Conservation (phyloP, 2,329 filamentous ascomycete species). For the Claviceps arundinis region DNA sequence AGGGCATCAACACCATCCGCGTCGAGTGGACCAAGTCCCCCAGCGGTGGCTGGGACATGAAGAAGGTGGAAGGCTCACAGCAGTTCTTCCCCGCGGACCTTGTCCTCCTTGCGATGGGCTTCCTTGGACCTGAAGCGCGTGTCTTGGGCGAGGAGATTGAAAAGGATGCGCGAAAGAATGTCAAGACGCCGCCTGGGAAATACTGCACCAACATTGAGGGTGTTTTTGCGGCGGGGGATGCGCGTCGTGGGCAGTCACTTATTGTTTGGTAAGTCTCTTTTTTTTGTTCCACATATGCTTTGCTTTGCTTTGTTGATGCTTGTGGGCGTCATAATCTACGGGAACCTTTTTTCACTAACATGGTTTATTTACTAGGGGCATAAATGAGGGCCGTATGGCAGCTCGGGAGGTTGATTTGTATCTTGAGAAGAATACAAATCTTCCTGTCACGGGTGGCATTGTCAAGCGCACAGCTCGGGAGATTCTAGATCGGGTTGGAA, state of each 20-base stretch:
- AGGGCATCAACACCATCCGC: conserved; percentile 89
- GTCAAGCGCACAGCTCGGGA: conserved; percentile 71
- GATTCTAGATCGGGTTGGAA: conserved; percentile 32
- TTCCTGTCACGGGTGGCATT: conserved; percentile 88
- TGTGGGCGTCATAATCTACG: not conserved
- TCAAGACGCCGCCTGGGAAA: conserved; percentile 81
- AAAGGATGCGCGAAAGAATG: conserved; percentile 85
- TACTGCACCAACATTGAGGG: conserved; percentile 81
- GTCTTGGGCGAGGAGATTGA: conserved; percentile 80
- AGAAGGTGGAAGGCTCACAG: conserved; percentile 84
- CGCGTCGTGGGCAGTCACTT: conserved; percentile 82
- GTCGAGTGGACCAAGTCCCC: conserved; percentile 92
- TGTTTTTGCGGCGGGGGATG: conserved; percentile 90
- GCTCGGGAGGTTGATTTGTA: conserved; percentile 85
- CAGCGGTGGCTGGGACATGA: conserved; percentile 94
- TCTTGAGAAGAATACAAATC: conserved; percentile 64
- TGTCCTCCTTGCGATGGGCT: conserved; percentile 91
- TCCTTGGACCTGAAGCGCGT: conserved; percentile 84
- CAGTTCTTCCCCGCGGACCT: conserved; percentile 95
- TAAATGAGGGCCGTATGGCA: conserved; percentile 90
- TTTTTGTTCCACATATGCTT: not conserved
- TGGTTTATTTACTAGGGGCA: conserved; percentile 46
- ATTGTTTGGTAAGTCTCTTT: conserved; percentile 73
- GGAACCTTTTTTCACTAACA: not conserved
- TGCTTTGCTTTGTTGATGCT: no score